These are phyloP conservation scores for Elymus sibiricus DNA, from an alignment of 176 grass and related monocot species.

Conservation along the genomic window DNA sequence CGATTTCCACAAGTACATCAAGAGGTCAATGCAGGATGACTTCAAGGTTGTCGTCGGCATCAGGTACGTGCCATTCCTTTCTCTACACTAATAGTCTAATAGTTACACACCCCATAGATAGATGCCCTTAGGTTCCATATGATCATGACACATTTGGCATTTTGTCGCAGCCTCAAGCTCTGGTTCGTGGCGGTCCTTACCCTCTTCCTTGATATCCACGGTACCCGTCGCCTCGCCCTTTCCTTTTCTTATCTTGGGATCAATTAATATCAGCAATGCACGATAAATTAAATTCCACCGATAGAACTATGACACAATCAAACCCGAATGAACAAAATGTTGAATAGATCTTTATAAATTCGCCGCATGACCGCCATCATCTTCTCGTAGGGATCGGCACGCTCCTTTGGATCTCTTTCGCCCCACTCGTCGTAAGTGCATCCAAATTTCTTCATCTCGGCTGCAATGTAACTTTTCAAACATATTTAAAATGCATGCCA, in stretches of 20 bases:
- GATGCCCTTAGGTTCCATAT: background rate
- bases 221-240: background rate
- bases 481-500: too few species aligned
- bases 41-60: conserved; percentile 88
- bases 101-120: too few species aligned
- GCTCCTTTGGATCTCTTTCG: conserved; percentile 45
- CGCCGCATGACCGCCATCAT: background rate
- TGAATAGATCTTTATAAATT: background rate
- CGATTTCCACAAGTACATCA: conserved; percentile 87
- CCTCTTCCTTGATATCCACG: conserved; percentile 43
- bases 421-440: conserved; percentile 50
- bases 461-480: too few species aligned
- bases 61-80: conserved; percentile 13
- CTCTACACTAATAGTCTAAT: background rate
- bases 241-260: too few species aligned
- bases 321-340: background rate
- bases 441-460: background rate
- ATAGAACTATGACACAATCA: background rate
- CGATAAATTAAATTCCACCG: background rate
- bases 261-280: background rate
- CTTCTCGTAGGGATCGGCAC: conserved; percentile 9
- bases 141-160: conserved; percentile 17
- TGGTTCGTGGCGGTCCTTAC: conserved; percentile 57
- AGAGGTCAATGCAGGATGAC: conserved; percentile 79
- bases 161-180: conserved; percentile 41